phyloP scores from a whole-genome alignment of 2,329 filamentous ascomycete genomes.

The Cladosporium sp. region DNA sequence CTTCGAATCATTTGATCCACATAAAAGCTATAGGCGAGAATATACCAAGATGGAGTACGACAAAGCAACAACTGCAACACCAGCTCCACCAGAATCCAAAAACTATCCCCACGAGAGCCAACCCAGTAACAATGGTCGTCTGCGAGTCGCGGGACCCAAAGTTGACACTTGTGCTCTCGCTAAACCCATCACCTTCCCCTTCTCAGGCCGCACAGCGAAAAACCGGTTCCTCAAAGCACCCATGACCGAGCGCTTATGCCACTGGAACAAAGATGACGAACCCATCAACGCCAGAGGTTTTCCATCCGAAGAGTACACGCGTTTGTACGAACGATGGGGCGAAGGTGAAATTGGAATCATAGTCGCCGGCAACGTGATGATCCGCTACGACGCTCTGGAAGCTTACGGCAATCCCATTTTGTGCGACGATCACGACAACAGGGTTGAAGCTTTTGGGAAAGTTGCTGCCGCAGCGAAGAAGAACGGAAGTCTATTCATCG shows the following conservation, averaged over 20 bases:
- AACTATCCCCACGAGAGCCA: slow-evolving; percentile 21
- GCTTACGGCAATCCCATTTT: slow-evolving; percentile 30
- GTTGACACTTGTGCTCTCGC: slow-evolving; percentile 21
- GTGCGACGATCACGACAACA: slow-evolving; percentile 23
- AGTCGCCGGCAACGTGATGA: slow-evolving; percentile 29
- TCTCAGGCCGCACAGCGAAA: slow-evolving; percentile 25
- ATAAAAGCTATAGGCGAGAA: no score
- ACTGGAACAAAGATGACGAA: slow-evolving; percentile 23
- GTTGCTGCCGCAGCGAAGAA: slow-evolving; percentile 22
- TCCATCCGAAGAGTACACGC: slow-evolving; percentile 23
- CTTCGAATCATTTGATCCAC: no score
- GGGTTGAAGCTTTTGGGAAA: slow-evolving; percentile 22
- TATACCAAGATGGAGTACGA: slow-evolving; percentile 24
- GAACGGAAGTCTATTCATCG: slow-evolving; percentile 26
- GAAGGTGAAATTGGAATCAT: slow-evolving; percentile 30
- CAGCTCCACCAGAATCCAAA: slow-evolving; percentile 18
- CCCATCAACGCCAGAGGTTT: slow-evolving; percentile 25
- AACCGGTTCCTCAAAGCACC: slow-evolving; percentile 31
- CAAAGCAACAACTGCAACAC: slow-evolving; percentile 12
- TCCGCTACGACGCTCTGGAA: slow-evolving; percentile 29
- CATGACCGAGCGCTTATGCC: slow-evolving; percentile 30
- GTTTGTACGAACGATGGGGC: slow-evolving; percentile 28
- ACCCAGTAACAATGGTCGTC: slow-evolving; percentile 18
- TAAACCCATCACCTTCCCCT: slow-evolving; percentile 26
- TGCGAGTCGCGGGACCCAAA: slow-evolving; percentile 21